phyloP scores from a whole-genome alignment of 148 eudicot genomes.

The Cornus florida region DNA sequence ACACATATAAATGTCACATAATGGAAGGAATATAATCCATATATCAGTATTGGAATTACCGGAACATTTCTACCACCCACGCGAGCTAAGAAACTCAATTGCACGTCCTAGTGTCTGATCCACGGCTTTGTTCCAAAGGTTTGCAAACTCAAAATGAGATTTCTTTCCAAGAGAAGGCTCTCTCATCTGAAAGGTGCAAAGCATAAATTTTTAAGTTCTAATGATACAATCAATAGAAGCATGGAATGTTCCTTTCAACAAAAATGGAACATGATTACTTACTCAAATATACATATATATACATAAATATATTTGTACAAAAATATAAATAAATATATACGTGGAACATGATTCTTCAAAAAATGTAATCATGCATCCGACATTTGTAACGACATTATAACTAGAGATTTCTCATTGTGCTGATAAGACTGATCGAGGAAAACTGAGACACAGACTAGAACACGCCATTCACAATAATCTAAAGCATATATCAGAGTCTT shows the following conservation, averaged over 20 bases:
- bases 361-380: not conserved
- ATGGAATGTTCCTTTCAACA: not conserved
- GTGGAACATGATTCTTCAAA: no score
- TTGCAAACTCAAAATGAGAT: conserved; percentile 47
- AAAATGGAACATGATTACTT: not conserved
- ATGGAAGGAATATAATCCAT: conserved; percentile 3
- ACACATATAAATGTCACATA: not conserved
- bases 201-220: conserved; percentile 1
- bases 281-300: no score
- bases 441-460: not conserved
- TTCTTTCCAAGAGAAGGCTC: conserved; percentile 42
- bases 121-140: conserved; percentile 74
- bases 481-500: not conserved
- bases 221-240: not conserved
- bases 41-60: not conserved
- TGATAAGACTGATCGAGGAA: not conserved
- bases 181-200: conserved; percentile 39
- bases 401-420: not conserved
- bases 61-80: conserved; percentile 56
- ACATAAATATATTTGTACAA: no score
- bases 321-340: no score
- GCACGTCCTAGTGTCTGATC: conserved; percentile 57
- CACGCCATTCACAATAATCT: not conserved
- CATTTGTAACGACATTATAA: not conserved
- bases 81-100: conserved; percentile 63